Evolutionary conservation across 257 asterid genomes (phyloP).

Genomic region (Vinca minor): DNA sequence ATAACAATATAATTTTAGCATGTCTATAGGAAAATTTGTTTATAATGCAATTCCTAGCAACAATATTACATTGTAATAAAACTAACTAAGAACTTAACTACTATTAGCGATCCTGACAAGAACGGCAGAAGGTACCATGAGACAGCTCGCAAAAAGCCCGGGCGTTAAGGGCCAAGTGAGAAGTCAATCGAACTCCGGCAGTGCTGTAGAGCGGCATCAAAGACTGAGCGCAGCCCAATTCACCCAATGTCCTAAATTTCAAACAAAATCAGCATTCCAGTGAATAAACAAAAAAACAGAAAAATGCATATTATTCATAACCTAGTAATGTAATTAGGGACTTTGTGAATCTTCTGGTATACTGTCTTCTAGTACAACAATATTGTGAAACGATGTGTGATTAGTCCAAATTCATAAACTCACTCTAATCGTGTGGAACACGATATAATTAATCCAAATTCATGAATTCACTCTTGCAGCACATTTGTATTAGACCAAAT

Average conservation of each 20-base stretch:
- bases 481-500: too few relatives aligned
- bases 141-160: constrained; percentile 94
- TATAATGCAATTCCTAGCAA: constrained; percentile 1
- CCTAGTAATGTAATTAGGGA: too few relatives aligned
- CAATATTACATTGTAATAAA: constrained; percentile 37
- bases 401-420: too few relatives aligned
- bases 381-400: too few relatives aligned
- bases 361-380: too few relatives aligned
- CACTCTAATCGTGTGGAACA: too few relatives aligned
- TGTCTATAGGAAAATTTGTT: neutral
- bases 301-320: too few relatives aligned
- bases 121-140: constrained; percentile 93
- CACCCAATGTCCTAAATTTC: constrained; percentile 58
- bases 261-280: neutral
- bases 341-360: too few relatives aligned
- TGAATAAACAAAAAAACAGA: too few relatives aligned
- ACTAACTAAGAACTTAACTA: constrained; percentile 51
- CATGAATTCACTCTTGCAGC: too few relatives aligned
- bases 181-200: constrained; percentile 51
- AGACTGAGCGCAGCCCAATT: constrained; percentile 66
- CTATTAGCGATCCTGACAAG: constrained; percentile 98
- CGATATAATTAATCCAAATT: too few relatives aligned
- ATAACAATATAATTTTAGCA: too few relatives aligned
- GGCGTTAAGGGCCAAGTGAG: constrained; percentile 55
- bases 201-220: constrained; percentile 49